Conservation (phyloP, 208 protist genomes). For the Phytomonas francai region DNA sequence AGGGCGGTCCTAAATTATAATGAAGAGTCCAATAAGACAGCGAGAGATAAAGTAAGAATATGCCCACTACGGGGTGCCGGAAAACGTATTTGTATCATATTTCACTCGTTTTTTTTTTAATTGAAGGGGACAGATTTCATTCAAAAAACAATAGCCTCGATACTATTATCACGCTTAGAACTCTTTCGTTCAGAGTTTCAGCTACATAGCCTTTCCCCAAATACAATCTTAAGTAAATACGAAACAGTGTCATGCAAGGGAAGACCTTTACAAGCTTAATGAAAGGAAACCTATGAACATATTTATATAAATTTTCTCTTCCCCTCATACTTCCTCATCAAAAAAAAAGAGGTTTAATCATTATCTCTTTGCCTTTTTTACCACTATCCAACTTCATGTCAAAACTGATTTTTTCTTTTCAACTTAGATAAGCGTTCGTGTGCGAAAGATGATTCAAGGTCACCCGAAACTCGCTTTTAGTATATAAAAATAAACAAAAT, state of each 20-base stretch:
- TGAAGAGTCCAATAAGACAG: neutral
- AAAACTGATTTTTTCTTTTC: neutral
- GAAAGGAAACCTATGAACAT: neutral
- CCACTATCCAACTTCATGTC: neutral
- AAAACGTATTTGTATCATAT: neutral
- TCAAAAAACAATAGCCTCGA: neutral
- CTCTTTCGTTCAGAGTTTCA: neutral
- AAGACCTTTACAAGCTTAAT: neutral
- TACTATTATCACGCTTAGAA: neutral
- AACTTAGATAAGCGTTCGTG: neutral
- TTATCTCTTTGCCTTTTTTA: neutral
- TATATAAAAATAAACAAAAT: slow-evolving; percentile 1
- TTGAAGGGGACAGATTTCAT: neutral
- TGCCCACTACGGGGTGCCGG: neutral
- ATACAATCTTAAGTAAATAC: neutral
- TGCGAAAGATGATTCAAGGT: neutral
- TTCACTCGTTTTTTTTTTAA: neutral
- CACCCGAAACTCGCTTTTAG: neutral
- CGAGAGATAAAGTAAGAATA: neutral
- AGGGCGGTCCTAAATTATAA: neutral
- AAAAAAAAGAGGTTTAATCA: neutral
- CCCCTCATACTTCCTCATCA: neutral
- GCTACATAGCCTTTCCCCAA: neutral
- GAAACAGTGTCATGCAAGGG: neutral
- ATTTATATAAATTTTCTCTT: neutral